Conservation (phyloP, 768 basidiomycete species). For the Botryobasidium botryosum region DNA sequence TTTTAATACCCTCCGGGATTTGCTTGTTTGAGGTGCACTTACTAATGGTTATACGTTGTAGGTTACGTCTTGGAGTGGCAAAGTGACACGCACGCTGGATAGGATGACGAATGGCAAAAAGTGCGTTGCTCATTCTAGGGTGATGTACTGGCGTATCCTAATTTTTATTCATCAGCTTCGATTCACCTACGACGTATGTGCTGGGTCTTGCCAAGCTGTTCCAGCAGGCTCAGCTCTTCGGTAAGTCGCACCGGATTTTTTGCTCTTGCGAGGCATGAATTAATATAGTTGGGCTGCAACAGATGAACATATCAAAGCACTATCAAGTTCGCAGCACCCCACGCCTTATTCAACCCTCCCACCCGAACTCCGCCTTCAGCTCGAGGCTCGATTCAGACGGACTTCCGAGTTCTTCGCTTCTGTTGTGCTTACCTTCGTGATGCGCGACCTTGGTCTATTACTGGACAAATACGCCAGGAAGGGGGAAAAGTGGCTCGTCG, state of each 20-base stretch:
- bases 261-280: too few species aligned
- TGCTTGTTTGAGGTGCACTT: neutral
- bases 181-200: conserved; percentile 76
- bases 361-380: conserved; percentile 37
- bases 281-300: too few species aligned
- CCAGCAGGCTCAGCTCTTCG: conserved; percentile 51
- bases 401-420: conserved; percentile 85
- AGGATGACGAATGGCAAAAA: conserved; percentile 83
- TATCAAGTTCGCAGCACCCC: conserved; percentile 43
- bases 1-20: too few species aligned
- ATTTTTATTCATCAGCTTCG: conserved; percentile 36
- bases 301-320: conserved; percentile 71
- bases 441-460: conserved; percentile 41
- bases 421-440: conserved; percentile 77
- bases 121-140: conserved; percentile 27
- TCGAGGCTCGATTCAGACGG: conserved; percentile 61
- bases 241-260: too few species aligned
- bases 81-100: conserved; percentile 57
- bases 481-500: conserved; percentile 82
- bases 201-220: conserved; percentile 61
- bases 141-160: neutral
- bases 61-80: conserved; percentile 53
- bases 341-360: conserved; percentile 62
- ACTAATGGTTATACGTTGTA: conserved; percentile 11
- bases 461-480: conserved; percentile 90